Conservation (phyloP, 805 yeast genomes). For the Schwanniomyces vanrijiae region DNA sequence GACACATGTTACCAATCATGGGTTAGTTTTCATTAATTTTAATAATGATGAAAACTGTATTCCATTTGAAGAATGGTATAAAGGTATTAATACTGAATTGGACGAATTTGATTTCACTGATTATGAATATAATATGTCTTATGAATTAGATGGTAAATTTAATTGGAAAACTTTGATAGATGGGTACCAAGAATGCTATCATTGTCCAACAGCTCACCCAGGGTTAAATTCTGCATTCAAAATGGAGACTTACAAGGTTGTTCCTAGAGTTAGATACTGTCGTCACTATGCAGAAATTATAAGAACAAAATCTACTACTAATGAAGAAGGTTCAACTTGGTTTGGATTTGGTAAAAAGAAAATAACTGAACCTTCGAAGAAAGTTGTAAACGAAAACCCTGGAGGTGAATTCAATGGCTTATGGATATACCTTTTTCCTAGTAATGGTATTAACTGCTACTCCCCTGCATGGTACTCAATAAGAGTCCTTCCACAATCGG, state of each 20-base stretch:
- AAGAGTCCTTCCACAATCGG: slow-evolving; percentile 55
- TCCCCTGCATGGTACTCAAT: slow-evolving; percentile 69
- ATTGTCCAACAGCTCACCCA: slow-evolving; percentile 68
- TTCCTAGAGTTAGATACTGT: slow-evolving; percentile 57
- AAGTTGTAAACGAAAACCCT: slow-evolving; percentile 42
- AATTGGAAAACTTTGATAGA: slow-evolving; percentile 70
- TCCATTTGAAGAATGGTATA: slow-evolving; percentile 53
- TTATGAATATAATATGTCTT: slow-evolving; percentile 64
- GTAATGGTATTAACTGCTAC: slow-evolving; percentile 61
- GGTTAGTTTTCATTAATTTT: slow-evolving; percentile 57
- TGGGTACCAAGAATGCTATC: slow-evolving; percentile 68
- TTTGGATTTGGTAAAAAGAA: slow-evolving; percentile 48
- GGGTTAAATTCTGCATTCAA: slow-evolving; percentile 56
- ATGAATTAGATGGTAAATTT: slow-evolving; percentile 61
- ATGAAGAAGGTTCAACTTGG: slow-evolving; percentile 44
- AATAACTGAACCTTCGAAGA: slow-evolving; percentile 3
- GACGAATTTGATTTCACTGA: slow-evolving; percentile 59
- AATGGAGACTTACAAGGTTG: slow-evolving; percentile 66
- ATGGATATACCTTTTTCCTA: slow-evolving; percentile 63
- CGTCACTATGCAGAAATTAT: slow-evolving; percentile 61
- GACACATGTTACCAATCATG: slow-evolving; percentile 55
- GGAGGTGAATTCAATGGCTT: slow-evolving; percentile 64
- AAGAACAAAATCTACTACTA: slow-evolving; percentile 23
- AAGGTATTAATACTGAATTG: slow-evolving; percentile 52
- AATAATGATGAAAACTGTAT: slow-evolving; percentile 42